Conservation (phyloP, 1,139 yeast species). For the Kodamaea plutei region DNA sequence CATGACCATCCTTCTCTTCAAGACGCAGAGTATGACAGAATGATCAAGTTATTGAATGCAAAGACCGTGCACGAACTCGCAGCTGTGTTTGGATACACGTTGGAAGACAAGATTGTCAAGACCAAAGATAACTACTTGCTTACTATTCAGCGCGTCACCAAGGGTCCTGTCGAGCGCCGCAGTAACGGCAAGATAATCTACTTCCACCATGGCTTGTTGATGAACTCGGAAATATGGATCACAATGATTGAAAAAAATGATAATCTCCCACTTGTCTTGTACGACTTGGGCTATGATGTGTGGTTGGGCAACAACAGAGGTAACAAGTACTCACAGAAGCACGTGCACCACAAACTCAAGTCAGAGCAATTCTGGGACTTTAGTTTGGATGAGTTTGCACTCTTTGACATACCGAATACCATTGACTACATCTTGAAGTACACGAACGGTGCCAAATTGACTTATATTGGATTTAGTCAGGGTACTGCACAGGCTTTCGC, state of each 20-base stretch:
- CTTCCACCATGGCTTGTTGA: constrained; percentile 85
- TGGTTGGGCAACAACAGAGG: constrained; percentile 92
- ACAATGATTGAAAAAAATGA: constrained; percentile 58
- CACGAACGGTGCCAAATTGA: constrained; percentile 35
- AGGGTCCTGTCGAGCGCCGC: constrained; percentile 7
- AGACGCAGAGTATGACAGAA: constrained; percentile 22
- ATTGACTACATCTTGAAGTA: constrained; percentile 32
- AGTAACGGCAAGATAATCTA: constrained; percentile 54
- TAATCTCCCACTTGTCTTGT: constrained; percentile 72
- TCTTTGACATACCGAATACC: constrained; percentile 44
- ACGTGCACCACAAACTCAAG: constrained; percentile 34
- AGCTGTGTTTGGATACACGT: constrained; percentile 33
- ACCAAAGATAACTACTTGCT: constrained; percentile 38
- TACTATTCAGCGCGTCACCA: constrained; percentile 29
- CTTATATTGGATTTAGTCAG: constrained; percentile 83
- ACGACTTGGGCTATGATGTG: constrained; percentile 83
- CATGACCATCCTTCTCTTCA: constrained; percentile 13
- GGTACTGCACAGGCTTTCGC: constrained; percentile 94
- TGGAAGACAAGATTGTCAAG: constrained; percentile 37
- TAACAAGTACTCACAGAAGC: constrained; percentile 70
- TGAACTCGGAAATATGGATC: constrained; percentile 90
- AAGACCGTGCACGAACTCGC: constrained; percentile 34
- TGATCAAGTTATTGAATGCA: constrained; percentile 33
- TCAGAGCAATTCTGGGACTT: constrained; percentile 42
- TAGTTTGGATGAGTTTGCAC: constrained; percentile 45